phyloP scores from a whole-genome alignment of 2,329 filamentous ascomycete genomes.

The Aspergillus intermedius region DNA sequence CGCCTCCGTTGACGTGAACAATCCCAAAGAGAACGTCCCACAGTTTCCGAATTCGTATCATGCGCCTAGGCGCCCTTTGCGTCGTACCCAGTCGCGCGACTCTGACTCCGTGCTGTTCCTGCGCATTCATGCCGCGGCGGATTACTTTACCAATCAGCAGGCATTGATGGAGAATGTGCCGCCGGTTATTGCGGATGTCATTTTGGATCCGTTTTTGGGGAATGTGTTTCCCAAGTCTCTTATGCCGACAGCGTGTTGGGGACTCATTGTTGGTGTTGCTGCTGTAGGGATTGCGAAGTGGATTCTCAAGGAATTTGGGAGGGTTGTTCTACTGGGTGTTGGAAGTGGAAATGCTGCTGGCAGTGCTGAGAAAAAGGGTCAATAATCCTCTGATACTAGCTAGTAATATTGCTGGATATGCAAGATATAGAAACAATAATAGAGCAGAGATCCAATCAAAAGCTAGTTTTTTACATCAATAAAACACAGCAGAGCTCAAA shows the following conservation, averaged over 20 bases:
- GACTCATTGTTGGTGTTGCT: conserved; percentile 53
- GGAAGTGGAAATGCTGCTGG: not conserved
- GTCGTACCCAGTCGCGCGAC: conserved; percentile 2
- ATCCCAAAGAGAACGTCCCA: conserved; percentile 1
- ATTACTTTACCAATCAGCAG: conserved; percentile 72
- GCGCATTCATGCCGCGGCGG: conserved; percentile 67
- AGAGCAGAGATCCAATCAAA: not conserved
- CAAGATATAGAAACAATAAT: no score
- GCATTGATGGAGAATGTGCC: conserved; percentile 69
- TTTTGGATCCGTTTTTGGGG: conserved; percentile 77
- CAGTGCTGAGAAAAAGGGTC: not conserved
- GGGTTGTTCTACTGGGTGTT: conserved; percentile 8
- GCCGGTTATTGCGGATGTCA: conserved; percentile 68
- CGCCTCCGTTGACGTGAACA: conserved; percentile 17
- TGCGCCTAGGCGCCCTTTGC: conserved; percentile 11
- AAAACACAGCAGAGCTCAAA: not conserved
- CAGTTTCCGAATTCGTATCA: not conserved
- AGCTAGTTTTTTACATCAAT: not conserved
- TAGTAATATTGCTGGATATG: conserved; percentile 2
- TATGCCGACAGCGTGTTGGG: conserved; percentile 63
- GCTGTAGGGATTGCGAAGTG: conserved; percentile 42
- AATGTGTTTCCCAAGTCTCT: conserved; percentile 77
- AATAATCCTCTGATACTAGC: conserved; percentile 5
- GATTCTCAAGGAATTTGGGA: conserved; percentile 20
- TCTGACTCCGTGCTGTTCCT: conserved; percentile 60